These are phyloP conservation scores for Diospyros lotus DNA, from an alignment of 148 eudicot genomes.

Conservation along the genomic window DNA sequence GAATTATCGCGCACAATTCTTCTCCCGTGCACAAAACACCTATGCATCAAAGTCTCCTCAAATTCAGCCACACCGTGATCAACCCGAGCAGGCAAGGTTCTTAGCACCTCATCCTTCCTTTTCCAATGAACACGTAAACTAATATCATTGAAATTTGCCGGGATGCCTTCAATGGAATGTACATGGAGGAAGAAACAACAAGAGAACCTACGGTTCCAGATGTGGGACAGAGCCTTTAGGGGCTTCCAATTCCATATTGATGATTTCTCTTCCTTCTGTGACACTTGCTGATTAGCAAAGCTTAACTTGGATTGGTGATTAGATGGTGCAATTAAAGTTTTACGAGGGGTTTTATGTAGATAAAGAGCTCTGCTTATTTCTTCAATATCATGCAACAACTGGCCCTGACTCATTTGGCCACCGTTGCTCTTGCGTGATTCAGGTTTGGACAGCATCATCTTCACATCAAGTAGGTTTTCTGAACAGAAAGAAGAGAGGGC, in stretches of 20 bases:
- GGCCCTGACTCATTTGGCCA: conserved; percentile 35
- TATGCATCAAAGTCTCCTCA: conserved; percentile 66
- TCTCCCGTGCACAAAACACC: conserved; percentile 51
- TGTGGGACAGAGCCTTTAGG: conserved; percentile 52
- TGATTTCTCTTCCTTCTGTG: conserved; percentile 37
- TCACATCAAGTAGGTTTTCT: conserved; percentile 8
- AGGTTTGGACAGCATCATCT: conserved; percentile 27
- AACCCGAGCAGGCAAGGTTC: conserved; percentile 38
- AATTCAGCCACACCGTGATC: conserved; percentile 50
- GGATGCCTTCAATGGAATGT: conserved; percentile 56
- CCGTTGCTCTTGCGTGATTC: conserved; percentile 27
- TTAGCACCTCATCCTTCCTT: conserved; percentile 44
- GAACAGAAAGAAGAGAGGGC: neutral
- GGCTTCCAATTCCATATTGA: conserved; percentile 81
- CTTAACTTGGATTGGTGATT: conserved; percentile 21
- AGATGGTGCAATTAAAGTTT: conserved; percentile 29
- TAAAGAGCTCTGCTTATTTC: conserved; percentile 67
- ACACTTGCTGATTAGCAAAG: conserved; percentile 20
- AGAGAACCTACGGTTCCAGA: conserved; percentile 34
- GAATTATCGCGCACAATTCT: conserved; percentile 41
- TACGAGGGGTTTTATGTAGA: conserved; percentile 33
- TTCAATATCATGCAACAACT: conserved; percentile 64
- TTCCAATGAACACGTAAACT: conserved; percentile 55
- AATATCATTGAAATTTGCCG: conserved; percentile 35
- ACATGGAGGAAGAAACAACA: conserved; percentile 78